Evolutionary conservation across 2,329 filamentous ascomycete species (phyloP).

Genomic region (Lasiodiplodia theobromae): DNA sequence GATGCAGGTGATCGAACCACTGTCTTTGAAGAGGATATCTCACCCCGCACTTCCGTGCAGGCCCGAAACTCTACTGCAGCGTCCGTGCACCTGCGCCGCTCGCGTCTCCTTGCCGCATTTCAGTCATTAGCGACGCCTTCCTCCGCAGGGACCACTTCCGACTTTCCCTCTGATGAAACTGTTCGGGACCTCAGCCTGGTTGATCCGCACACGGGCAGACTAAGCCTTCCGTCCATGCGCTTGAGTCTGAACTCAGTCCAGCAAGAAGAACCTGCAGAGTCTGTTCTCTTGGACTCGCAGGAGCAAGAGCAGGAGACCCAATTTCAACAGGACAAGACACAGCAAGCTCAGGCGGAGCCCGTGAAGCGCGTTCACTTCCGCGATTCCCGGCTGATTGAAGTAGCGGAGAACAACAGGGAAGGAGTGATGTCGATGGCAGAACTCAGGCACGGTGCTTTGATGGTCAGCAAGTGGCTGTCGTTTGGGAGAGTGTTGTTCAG

Average conservation of each 20-base stretch:
- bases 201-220: slow-evolving; percentile 19
- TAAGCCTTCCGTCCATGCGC: slow-evolving; percentile 30
- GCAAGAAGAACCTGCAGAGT: slow-evolving; percentile 39
- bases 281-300: slow-evolving; percentile 43
- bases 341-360: background rate
- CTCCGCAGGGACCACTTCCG: slow-evolving; percentile 33
- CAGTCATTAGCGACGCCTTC: slow-evolving; percentile 42
- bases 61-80: slow-evolving; percentile 23
- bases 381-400: slow-evolving; percentile 64
- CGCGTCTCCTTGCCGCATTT: slow-evolving; percentile 58
- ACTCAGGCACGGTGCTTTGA: slow-evolving; percentile 79
- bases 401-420: slow-evolving; percentile 47
- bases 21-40: slow-evolving; percentile 25
- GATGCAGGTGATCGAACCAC: slow-evolving; percentile 18
- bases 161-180: slow-evolving; percentile 7
- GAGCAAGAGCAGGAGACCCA: background rate
- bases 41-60: slow-evolving; percentile 22
- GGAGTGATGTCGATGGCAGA: slow-evolving; percentile 68
- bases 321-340: background rate
- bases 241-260: slow-evolving; percentile 19
- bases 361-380: slow-evolving; percentile 46
- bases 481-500: slow-evolving; percentile 86
- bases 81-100: slow-evolving; percentile 56
- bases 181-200: background rate
- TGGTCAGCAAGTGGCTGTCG: slow-evolving; percentile 86